phyloP scores from a whole-genome alignment of 371 early-diverging fungal species.

The Apophysomyces sp. region DNA sequence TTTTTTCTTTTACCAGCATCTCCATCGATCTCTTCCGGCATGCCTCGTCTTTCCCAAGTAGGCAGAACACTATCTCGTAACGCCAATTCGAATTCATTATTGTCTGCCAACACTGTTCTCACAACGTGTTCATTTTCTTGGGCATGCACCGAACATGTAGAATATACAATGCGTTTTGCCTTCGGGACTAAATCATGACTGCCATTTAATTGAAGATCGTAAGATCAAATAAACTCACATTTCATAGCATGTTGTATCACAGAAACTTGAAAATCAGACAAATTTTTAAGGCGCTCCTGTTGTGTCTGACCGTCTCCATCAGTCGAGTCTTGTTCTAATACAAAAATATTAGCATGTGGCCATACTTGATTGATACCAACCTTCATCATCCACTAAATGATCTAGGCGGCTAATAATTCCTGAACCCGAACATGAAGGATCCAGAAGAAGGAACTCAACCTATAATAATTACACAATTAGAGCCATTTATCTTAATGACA shows the following conservation, averaged over 20 bases:
- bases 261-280: constrained; percentile 76
- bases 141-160: constrained; percentile 93
- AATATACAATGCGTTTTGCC: constrained; percentile 85
- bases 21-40: constrained; percentile 38
- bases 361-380: constrained; percentile 3
- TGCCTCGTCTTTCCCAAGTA: constrained; percentile 75
- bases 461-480: constrained; percentile 4
- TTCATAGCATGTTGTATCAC: constrained; percentile 70
- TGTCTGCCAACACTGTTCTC: constrained; percentile 47
- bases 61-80: constrained; percentile 63
- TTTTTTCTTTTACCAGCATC: constrained; percentile 1
- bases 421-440: constrained; percentile 98
- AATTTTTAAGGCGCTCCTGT: constrained; percentile 66
- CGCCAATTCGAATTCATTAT: constrained; percentile 60
- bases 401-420: constrained; percentile 92
- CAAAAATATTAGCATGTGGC: background rate
- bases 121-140: constrained; percentile 98
- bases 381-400: constrained; percentile 69
- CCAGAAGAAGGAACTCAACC: constrained; percentile 92
- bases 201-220: background rate
- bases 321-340: constrained; percentile 4
- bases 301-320: constrained; percentile 24
- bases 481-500: background rate
- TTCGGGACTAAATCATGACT: constrained; percentile 56
- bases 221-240: constrained; percentile 45